Conservation (phyloP, 2,329 filamentous ascomycete genomes). For the Clonostachys chloroleuca region DNA sequence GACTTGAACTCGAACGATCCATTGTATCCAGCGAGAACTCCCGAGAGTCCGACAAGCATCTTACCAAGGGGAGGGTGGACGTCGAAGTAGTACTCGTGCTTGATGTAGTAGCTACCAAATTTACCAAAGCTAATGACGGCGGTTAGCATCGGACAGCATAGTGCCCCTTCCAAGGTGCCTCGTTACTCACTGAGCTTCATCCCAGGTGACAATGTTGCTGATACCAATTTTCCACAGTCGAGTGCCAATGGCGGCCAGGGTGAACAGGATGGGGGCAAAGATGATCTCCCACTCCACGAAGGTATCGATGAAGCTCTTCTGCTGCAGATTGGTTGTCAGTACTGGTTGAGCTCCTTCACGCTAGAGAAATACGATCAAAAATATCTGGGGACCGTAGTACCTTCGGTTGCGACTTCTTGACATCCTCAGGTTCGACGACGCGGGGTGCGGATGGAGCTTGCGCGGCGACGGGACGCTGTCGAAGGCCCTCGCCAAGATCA, state of each 20-base stretch:
- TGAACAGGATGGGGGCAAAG: conserved; percentile 58
- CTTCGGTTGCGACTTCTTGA: conserved; percentile 56
- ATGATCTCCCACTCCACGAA: conserved; percentile 62
- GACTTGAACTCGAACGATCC: conserved; percentile 99
- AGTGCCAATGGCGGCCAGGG: conserved; percentile 59
- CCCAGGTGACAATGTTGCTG: conserved; percentile 63
- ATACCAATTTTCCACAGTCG: conserved; percentile 67
- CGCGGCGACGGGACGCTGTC: conserved; percentile 44
- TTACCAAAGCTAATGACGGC: conserved; percentile 69
- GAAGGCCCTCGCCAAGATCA: conserved; percentile 50
- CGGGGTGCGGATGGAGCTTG: conserved; percentile 26
- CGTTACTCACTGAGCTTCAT: conserved; percentile 56
- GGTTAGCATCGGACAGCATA: conserved; percentile 4
- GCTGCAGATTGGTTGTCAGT: conserved; percentile 19
- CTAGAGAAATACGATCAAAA: too few species aligned
- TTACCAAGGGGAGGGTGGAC: conserved; percentile 95
- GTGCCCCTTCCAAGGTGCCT: background rate
- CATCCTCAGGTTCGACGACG: conserved; percentile 46
- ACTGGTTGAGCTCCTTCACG: background rate
- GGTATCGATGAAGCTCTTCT: conserved; percentile 55
- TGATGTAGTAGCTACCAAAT: conserved; percentile 98
- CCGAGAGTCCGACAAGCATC: conserved; percentile 95
- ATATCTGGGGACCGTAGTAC: conserved; percentile 21
- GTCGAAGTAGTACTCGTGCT: conserved; percentile 96
- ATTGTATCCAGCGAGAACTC: conserved; percentile 96